Conservation (phyloP, 1,139 yeast genomes). For the Pneumocystis murina region DNA sequence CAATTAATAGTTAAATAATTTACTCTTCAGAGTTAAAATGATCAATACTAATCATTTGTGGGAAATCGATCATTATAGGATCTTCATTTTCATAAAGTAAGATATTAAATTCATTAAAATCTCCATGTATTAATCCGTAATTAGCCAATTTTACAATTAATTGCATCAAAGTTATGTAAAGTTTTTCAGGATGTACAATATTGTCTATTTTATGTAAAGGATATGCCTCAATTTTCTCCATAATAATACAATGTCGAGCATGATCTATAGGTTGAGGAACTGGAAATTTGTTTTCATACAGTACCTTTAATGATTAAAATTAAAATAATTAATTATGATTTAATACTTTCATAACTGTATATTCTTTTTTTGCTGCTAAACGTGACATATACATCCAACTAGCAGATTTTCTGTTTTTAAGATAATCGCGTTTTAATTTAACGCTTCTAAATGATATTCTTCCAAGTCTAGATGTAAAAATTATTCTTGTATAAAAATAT, state of each 20-base stretch:
- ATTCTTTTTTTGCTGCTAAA: constrained; percentile 85
- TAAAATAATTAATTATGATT: background rate
- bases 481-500: background rate
- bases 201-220: constrained; percentile 34
- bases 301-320: constrained; percentile 21
- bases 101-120: constrained; percentile 89
- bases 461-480: constrained; percentile 36
- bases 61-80: constrained; percentile 89
- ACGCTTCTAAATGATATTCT: constrained; percentile 86
- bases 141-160: constrained; percentile 73
- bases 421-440: constrained; percentile 82
- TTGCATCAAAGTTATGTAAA: constrained; percentile 73
- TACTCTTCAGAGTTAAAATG: constrained; percentile 78
- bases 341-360: constrained; percentile 52
- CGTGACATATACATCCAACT: constrained; percentile 89
- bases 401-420: constrained; percentile 49
- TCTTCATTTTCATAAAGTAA: constrained; percentile 42
- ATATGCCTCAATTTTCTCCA: constrained; percentile 79
- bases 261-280: constrained; percentile 85
- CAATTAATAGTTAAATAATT: background rate
- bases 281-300: constrained; percentile 58
- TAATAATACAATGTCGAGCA: constrained; percentile 80
- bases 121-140: constrained; percentile 90
- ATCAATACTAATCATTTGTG: constrained; percentile 89
- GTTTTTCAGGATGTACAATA: constrained; percentile 39